Conservation (phyloP, 2,329 filamentous ascomycete species). For the Orbilia oligospora region DNA sequence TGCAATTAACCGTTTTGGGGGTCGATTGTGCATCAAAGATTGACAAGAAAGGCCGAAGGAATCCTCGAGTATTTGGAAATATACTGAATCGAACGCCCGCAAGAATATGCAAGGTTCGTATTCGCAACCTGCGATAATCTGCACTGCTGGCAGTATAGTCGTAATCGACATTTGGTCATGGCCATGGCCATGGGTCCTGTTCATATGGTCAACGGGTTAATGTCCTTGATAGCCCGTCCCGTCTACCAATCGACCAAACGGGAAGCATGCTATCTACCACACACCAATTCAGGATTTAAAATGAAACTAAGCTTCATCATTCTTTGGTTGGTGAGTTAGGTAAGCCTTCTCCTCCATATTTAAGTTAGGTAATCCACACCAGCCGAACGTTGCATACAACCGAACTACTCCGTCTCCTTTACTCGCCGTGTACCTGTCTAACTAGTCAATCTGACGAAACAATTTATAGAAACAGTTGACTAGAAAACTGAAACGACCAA, state of each 20-base stretch:
- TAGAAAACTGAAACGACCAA: constrained; percentile 23
- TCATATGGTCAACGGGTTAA: neutral
- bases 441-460: constrained; percentile 11
- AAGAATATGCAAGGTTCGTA: neutral
- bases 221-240: neutral
- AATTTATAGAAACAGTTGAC: constrained; percentile 25
- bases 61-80: constrained; percentile 14
- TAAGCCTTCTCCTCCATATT: neutral
- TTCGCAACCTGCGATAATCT: constrained; percentile 19
- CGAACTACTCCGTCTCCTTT: neutral
- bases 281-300: no score
- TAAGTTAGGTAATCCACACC: neutral
- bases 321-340: neutral
- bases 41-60: neutral
- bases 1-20: constrained; percentile 7
- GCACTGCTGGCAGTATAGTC: neutral
- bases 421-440: no score
- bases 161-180: neutral
- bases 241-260: neutral
- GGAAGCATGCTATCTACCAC: neutral
- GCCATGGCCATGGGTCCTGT: no score
- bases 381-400: constrained; percentile 11
- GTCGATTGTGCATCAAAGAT: neutral
- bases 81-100: neutral
- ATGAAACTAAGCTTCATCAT: constrained; percentile 3